These are phyloP conservation scores for Paramecium sexaurelia DNA, from an alignment of 73 alveolate genomes.

Conservation along the genomic window DNA sequence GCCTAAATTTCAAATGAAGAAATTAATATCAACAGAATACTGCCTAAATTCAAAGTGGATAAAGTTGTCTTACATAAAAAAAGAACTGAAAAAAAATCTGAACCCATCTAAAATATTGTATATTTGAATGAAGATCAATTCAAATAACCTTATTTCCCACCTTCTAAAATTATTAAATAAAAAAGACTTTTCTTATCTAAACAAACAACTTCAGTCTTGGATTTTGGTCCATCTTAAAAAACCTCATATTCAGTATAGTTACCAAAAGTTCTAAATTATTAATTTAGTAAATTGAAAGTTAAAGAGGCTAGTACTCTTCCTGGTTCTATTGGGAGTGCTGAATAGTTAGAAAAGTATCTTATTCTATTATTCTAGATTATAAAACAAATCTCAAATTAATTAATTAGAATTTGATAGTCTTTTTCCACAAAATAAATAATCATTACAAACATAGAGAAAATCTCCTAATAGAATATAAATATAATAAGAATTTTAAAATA, in stretches of 20 bases:
- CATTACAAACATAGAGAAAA: background rate
- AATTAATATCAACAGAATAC: background rate
- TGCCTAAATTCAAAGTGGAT: constrained; percentile 51
- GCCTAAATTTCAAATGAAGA: background rate
- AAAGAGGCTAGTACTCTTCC: background rate
- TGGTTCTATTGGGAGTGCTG: background rate
- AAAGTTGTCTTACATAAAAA: background rate
- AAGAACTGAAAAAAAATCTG: background rate
- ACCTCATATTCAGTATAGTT: background rate
- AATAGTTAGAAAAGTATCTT: background rate
- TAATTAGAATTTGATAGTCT: background rate
- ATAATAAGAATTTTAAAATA: background rate
- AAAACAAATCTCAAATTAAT: background rate
- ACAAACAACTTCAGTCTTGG: background rate
- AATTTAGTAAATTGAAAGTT: background rate
- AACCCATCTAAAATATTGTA: background rate
- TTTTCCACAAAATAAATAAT: background rate
- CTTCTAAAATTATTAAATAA: constrained; percentile 2
- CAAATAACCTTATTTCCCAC: constrained; percentile 39
- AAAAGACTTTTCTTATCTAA: background rate
- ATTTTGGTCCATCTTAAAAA: background rate
- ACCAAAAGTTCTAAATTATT: background rate
- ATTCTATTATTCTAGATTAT: background rate
- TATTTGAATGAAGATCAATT: constrained; percentile 17
- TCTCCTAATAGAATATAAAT: background rate